Conservation (phyloP, 139 green algal species). For the Asterochloris sp. region DNA sequence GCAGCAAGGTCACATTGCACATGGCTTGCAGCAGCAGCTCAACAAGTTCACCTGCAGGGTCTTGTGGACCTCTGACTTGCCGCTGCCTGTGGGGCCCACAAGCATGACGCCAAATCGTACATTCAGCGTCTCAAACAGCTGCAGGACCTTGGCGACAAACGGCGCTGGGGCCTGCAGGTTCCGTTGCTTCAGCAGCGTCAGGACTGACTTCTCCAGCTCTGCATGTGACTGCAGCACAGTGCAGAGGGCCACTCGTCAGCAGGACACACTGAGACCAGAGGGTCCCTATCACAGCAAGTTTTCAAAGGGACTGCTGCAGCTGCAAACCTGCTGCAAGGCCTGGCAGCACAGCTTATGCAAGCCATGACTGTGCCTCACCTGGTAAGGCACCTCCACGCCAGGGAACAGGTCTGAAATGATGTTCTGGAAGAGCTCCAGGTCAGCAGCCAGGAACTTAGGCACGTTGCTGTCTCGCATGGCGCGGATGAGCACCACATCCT, state of each 20-base stretch:
- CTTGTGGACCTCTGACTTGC: constrained; percentile 81
- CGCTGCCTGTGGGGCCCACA: constrained; percentile 61
- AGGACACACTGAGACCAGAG: background rate
- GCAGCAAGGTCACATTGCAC: background rate
- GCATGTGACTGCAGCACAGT: constrained; percentile 1
- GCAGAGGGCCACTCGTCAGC: background rate
- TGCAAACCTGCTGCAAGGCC: background rate
- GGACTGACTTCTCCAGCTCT: background rate
- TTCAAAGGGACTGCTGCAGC: background rate
- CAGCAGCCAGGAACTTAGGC: constrained; percentile 82
- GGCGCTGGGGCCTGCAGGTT: constrained; percentile 51
- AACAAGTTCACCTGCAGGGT: constrained; percentile 50
- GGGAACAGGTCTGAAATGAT: constrained; percentile 89
- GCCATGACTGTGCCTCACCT: constrained; percentile 26
- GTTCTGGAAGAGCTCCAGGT: constrained; percentile 77
- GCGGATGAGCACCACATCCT: constrained; percentile 74
- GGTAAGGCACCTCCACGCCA: constrained; percentile 54
- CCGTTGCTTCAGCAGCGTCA: constrained; percentile 29
- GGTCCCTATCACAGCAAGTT: background rate
- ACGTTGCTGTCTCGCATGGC: constrained; percentile 86
- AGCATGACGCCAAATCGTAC: constrained; percentile 87
- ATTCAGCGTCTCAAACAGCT: constrained; percentile 85
- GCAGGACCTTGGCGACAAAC: constrained; percentile 74
- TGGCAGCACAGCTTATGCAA: background rate
- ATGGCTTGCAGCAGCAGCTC: background rate